Evolutionary conservation across 495 filamentous ascomycete species (phyloP), one percentile per base, ranked within the genome.

Genomic region (Aspergillus conjunctus): DNA sequence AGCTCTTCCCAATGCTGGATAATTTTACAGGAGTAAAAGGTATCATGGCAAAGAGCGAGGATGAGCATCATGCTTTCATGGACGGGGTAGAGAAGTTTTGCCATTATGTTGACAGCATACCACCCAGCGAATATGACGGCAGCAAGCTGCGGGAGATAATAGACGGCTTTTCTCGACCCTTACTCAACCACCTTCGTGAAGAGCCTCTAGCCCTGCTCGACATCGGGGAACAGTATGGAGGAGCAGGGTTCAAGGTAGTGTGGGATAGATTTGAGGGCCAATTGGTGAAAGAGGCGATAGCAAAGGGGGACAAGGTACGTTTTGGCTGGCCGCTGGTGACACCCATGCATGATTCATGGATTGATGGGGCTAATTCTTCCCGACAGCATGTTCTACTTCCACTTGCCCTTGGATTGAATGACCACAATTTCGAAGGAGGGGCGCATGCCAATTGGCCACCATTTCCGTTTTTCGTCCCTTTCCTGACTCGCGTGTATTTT

Each of bases 1-100:
- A 6, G 14, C 48, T 51, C 6, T 51, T 51, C 21, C 48, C 48
- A n/a, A 51, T 51, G 48, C 48, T 51, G n/a, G 48, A 51, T 14
- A 14, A 5, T 12, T 51, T 21, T 21, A 51, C 48, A 0, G 48
- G 48, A 12, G 48, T 51, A 12, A 26, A 51, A 26, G 17, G 48
- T n/a, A 17, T 48, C 9, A 48, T 48, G 17, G 17, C 48, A 8
- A 22, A 21, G 18, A 26, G 48, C 14, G 48, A 41, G 37, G 37
- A 9, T 9, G 10, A 41, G 37, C 37, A 41, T 15, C 10, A 41
- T 15, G 4, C 1, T 9, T 41, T 41, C 15, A 9, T 1, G 1
- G 15, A 41, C 1, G 37, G 37, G 37, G 37, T 41, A 4, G 37
- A 41, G 10, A 41, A 1, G 15, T 41, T 41, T 41, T 9, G 10